Evolutionary conservation across 352 stramenopile genomes (phyloP).

Genomic region (Peronosclerospora sorghi): DNA sequence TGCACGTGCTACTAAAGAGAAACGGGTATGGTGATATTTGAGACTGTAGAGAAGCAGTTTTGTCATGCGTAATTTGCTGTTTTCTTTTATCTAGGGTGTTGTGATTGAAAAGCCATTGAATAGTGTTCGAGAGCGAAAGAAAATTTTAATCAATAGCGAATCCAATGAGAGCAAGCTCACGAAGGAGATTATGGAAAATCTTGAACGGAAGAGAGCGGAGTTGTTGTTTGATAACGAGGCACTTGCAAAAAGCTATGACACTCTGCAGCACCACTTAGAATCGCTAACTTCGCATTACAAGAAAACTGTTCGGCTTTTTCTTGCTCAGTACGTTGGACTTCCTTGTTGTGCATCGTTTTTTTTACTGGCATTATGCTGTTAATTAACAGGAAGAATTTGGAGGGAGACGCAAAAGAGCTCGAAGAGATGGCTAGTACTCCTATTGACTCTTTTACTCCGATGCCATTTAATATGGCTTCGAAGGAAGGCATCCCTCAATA

Average conservation of each 20-base stretch:
- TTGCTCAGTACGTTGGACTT: slow-evolving; percentile 41
- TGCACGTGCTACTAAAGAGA: slow-evolving; percentile 40
- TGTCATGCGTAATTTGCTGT: neutral
- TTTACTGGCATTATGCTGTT: neutral
- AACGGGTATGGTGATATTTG: slow-evolving; percentile 23
- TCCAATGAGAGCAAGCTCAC: slow-evolving; percentile 51
- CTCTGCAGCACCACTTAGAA: slow-evolving; percentile 47
- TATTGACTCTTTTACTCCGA: slow-evolving; percentile 56
- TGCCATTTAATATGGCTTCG: slow-evolving; percentile 49
- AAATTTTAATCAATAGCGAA: slow-evolving; percentile 19
- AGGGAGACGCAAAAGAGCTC: slow-evolving; percentile 34
- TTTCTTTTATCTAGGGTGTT: slow-evolving; percentile 24
- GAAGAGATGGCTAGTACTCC: slow-evolving; percentile 36
- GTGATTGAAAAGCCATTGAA: slow-evolving; percentile 36
- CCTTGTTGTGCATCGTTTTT: neutral
- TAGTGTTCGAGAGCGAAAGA: slow-evolving; percentile 21
- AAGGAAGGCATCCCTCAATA: slow-evolving; percentile 44
- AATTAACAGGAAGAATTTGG: slow-evolving; percentile 27
- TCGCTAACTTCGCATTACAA: slow-evolving; percentile 62
- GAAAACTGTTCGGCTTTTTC: slow-evolving; percentile 56
- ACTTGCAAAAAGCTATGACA: slow-evolving; percentile 43
- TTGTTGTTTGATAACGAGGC: slow-evolving; percentile 55
- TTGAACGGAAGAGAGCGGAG: slow-evolving; percentile 51
- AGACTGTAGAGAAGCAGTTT: neutral
- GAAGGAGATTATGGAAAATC: slow-evolving; percentile 47